Conservation (phyloP, 768 basidiomycete genomes). For the Leccinum ochraceum region DNA sequence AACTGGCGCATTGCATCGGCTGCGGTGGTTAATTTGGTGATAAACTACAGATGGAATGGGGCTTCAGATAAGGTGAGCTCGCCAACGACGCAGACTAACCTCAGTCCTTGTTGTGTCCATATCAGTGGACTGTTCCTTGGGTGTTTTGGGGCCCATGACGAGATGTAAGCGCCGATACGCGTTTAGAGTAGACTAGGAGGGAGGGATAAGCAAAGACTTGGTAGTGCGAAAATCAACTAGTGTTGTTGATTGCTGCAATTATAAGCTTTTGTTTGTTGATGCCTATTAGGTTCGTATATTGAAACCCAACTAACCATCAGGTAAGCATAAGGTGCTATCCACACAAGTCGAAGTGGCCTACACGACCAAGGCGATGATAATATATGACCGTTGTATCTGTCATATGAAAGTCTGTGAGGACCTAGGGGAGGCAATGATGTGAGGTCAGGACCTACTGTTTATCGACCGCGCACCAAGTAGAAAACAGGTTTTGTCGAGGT, state of each 20-base stretch:
- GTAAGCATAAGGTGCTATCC: constrained; percentile 30
- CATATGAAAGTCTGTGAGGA: constrained; percentile 2
- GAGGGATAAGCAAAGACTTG: constrained; percentile 40
- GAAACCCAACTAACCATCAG: constrained; percentile 40
- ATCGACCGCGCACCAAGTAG: neutral
- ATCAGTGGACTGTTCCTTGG: constrained; percentile 29
- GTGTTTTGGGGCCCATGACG: constrained; percentile 28
- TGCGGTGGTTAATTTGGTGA: constrained; percentile 51
- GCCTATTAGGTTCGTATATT: constrained; percentile 37
- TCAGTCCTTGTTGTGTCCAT: constrained; percentile 31
- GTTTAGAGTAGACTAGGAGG: constrained; percentile 25
- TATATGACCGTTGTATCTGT: constrained; percentile 12
- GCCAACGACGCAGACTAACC: constrained; percentile 24
- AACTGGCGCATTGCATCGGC: constrained; percentile 66
- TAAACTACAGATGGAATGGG: constrained; percentile 46
- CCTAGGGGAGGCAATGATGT: neutral
- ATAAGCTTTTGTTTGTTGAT: constrained; percentile 44
- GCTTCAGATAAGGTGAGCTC: constrained; percentile 19
- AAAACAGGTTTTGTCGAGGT: neutral
- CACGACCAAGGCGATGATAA: constrained; percentile 9
- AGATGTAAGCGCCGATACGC: constrained; percentile 23
- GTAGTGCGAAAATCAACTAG: constrained; percentile 41
- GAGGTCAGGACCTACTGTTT: constrained; percentile 5
- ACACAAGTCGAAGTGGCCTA: constrained; percentile 15
- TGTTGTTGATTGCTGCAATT: constrained; percentile 40